Evolutionary conservation across 176 grass and related monocot species (phyloP), one percentile per base, ranked within the genome.

Genomic region (Rhynchospora breviuscula): DNA sequence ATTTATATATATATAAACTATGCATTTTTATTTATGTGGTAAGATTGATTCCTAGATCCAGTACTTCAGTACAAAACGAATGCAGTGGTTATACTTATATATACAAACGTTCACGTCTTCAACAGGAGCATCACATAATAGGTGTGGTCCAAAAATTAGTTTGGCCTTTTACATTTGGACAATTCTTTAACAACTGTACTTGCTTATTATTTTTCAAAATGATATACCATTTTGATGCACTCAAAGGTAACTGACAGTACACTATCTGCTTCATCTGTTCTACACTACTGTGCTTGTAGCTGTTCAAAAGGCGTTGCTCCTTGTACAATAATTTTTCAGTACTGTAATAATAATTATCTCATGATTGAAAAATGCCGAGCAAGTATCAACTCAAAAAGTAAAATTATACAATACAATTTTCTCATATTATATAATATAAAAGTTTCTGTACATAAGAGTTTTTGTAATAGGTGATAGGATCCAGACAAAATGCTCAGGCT

Each of bases 321-420:
- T 58, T 54, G 57, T 63, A 31, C 14, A 19, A 6, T 80, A 76
- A 70, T 33, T 70, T 70, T 70, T 70, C 80, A 47, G 35, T 29
- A 79, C 29, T n/a, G 71, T 25, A 85, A 79, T 64, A 17, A 49
- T 68, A 81, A 29, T 29, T 29, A 29, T 29, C 4, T 45, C 47
- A 71, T 69, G 33, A 33, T 85, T 81, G 48, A 14, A 81, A 86
- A 21, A 70, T 66, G 84, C 74, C 45, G 43, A 63, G 54, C 6
- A 65, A 51, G 58, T 57, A 80, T 56, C 35, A 80, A 67, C 80
- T 46, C 8, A 53, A 35, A 35, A 81, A 67, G 31, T 51, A 53
- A 40, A 51, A 78, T 18, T 29, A 6, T 57, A 33, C 35, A 70
- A 19, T 19, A 70, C 7, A 17, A 8, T 18, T 69, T 69, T 70